Conservation (phyloP, 2,329 filamentous ascomycete genomes). For the Cladophialophora psammophila region DNA sequence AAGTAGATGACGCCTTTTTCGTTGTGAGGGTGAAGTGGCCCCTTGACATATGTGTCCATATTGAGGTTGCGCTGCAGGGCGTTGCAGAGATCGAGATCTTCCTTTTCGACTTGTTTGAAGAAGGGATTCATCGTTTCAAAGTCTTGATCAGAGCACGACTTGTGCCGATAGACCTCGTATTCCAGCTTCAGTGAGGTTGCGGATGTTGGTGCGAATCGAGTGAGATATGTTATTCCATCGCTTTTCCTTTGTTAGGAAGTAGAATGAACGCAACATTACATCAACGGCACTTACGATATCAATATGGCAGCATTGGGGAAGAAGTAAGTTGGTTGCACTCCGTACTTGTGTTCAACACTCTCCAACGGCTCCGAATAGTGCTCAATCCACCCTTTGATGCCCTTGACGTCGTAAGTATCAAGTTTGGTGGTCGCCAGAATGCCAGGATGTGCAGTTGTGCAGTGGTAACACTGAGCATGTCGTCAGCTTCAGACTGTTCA, state of each 20-base stretch:
- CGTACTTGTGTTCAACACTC: conserved; percentile 24
- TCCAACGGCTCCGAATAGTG: conserved; percentile 27
- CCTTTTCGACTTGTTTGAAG: conserved; percentile 70
- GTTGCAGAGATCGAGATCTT: conserved; percentile 68
- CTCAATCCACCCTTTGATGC: conserved; percentile 22
- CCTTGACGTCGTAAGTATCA: conserved; percentile 27
- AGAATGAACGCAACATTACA: not conserved
- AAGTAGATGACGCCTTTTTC: conserved; percentile 62
- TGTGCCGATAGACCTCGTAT: conserved; percentile 71
- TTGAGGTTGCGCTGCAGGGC: conserved; percentile 66
- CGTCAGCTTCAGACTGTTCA: not conserved
- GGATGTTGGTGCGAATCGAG: conserved; percentile 23
- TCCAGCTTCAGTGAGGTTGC: conserved; percentile 61
- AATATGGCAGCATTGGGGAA: conserved; percentile 32
- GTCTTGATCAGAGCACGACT: conserved; percentile 63
- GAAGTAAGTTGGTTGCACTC: conserved; percentile 27
- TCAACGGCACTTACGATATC: conserved; percentile 22
- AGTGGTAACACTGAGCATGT: conserved; percentile 29
- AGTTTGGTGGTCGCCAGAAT: conserved; percentile 27
- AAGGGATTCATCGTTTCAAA: conserved; percentile 64
- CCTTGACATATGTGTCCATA: conserved; percentile 66
- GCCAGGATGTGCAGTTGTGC: conserved; percentile 27
- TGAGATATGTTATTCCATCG: conserved; percentile 28
- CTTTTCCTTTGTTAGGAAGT: conserved; percentile 14
- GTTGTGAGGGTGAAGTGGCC: conserved; percentile 65